Conservation (phyloP, 2,329 filamentous ascomycete genomes). For the Ceratocystis smalleyi region DNA sequence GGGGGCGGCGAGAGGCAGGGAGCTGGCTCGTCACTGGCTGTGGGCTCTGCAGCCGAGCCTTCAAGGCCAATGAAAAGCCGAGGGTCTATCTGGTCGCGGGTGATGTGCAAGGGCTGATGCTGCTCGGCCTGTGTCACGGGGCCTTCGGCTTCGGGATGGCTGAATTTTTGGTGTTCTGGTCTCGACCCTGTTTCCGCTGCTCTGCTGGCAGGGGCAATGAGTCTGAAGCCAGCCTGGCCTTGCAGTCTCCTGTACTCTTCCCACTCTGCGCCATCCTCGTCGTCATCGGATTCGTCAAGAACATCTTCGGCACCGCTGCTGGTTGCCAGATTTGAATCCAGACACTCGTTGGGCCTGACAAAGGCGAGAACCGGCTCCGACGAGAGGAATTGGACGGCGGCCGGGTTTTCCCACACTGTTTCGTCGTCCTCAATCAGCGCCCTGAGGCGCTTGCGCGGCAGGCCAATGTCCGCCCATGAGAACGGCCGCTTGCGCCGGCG, state of each 20-base stretch:
- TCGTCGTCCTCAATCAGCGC: conserved; percentile 16
- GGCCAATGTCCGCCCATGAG: conserved; percentile 13
- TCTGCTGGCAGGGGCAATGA: neutral
- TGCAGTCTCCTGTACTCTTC: neutral
- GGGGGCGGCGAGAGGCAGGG: neutral
- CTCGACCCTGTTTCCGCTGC: too few species aligned
- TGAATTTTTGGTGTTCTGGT: neutral
- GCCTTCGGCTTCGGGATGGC: neutral
- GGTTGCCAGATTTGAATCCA: conserved; percentile 3
- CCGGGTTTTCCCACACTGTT: conserved; percentile 14
- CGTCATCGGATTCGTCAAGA: neutral
- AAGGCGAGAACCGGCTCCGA: conserved; percentile 13
- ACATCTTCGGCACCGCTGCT: neutral
- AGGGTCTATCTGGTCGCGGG: conserved; percentile 12
- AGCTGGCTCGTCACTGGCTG: neutral
- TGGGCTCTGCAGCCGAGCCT: neutral
- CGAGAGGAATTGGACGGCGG: conserved; percentile 10
- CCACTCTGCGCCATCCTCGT: neutral
- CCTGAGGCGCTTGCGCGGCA: conserved; percentile 11
- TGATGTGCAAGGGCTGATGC: neutral
- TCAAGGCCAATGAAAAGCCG: conserved; percentile 8
- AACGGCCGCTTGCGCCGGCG: conserved; percentile 12
- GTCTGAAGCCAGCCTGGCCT: neutral
- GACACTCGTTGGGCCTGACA: conserved; percentile 13
- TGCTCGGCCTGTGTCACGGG: neutral